Evolutionary conservation across 441 rosid genomes (phyloP).

Genomic region (Populus hybrid): DNA sequence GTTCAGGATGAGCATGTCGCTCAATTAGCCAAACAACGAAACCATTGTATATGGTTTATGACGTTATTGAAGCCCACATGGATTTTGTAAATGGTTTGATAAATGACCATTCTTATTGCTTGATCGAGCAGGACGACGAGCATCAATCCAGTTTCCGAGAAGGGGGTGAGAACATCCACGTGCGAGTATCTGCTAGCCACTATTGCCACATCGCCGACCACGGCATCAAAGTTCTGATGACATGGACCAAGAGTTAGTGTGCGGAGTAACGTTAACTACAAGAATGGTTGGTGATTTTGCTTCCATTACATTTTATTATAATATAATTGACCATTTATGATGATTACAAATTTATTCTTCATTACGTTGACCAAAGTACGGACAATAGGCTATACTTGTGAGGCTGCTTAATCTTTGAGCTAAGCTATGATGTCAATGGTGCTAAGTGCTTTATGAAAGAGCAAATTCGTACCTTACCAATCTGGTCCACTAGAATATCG

Average conservation of each 20-base stretch:
- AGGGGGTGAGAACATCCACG: constrained; percentile 29
- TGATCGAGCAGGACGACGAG: constrained; percentile 14
- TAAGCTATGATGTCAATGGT: background rate
- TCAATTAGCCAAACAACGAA: constrained; percentile 38
- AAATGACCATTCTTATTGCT: constrained; percentile 25
- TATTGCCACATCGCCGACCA: constrained; percentile 23
- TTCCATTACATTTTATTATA: too few relatives aligned
- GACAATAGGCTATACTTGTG: background rate
- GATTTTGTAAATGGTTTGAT: constrained; percentile 30
- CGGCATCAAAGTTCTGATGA: constrained; percentile 18
- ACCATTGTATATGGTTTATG: constrained; percentile 27
- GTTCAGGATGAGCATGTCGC: constrained; percentile 9
- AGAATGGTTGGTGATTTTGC: background rate
- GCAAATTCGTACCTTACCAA: constrained; percentile 15
- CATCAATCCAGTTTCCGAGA: constrained; percentile 23
- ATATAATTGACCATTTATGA: too few relatives aligned
- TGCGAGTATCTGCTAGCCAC: constrained; percentile 6
- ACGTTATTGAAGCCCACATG: constrained; percentile 28
- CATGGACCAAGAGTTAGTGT: background rate
- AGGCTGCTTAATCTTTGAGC: background rate
- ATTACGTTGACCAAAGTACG: too few relatives aligned
- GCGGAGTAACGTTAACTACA: background rate
- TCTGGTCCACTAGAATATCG: constrained; percentile 9
- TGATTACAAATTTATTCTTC: too few relatives aligned
- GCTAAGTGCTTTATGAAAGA: background rate